A percentile compares a stretch with the other conserved stretches of the same genome.
Conservation (phyloP, 2,329 filamentous ascomycete genomes). For the Colletotrichum graminicola region DNA sequence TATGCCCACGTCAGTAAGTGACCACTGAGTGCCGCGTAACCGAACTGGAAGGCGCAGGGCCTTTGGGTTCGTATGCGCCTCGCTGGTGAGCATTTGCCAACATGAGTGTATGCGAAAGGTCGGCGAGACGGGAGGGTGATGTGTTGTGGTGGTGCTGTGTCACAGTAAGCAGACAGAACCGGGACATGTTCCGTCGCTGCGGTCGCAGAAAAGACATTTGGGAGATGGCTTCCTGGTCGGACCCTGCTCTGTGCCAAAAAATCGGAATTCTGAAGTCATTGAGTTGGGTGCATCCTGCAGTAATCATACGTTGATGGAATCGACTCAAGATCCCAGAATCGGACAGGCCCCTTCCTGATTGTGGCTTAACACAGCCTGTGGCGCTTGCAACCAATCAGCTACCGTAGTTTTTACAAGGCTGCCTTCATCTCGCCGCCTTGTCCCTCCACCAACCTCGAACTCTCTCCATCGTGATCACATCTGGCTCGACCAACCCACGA, state of each 20-base stretch:
- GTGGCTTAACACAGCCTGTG: slow-evolving; percentile 8
- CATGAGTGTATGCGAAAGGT: neutral
- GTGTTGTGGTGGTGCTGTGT: neutral
- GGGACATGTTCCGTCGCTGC: neutral
- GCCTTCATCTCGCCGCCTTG: slow-evolving; percentile 15
- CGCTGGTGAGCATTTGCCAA: neutral
- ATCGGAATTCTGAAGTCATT: neutral
- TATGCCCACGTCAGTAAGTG: slow-evolving; percentile 2
- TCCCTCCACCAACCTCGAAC: slow-evolving; percentile 8
- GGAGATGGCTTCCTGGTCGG: neutral
- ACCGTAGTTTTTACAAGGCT: slow-evolving; percentile 25
- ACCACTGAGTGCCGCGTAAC: slow-evolving; percentile 18
- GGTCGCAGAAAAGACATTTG: neutral
- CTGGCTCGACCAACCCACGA: slow-evolving; percentile 45
- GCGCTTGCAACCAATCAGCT: slow-evolving; percentile 24
- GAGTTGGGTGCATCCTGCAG: neutral
- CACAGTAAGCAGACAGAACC: neutral
- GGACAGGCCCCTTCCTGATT: neutral
- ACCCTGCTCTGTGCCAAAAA: neutral
- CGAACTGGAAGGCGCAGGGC: slow-evolving; percentile 19
- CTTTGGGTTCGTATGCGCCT: neutral
- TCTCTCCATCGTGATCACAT: slow-evolving; percentile 15
- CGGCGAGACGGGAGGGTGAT: neutral
- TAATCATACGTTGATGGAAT: neutral
- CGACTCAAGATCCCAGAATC: neutral